Conservation (phyloP, 2,329 filamentous ascomycete species). For the Arthrobotrys entomopaga region DNA sequence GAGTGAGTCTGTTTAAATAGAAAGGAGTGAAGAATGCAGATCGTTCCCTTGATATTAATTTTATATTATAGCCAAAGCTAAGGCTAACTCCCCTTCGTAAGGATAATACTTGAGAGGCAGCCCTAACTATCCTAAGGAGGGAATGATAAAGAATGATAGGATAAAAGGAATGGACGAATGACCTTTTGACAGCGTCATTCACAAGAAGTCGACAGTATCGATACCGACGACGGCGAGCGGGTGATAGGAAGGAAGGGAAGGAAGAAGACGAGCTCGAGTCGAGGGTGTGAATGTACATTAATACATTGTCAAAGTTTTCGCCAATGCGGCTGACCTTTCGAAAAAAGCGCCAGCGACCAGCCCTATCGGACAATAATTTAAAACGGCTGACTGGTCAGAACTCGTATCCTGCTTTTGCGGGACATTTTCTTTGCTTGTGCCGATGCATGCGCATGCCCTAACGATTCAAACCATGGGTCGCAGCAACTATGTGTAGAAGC, state of each 20-base stretch:
- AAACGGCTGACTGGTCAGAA: background rate
- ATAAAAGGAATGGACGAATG: slow-evolving; percentile 53
- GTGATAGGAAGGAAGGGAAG: slow-evolving; percentile 21
- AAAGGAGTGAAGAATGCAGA: slow-evolving; percentile 21
- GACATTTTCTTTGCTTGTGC: too few species aligned
- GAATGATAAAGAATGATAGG: slow-evolving; percentile 28
- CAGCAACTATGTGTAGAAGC: background rate
- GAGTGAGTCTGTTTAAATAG: slow-evolving; percentile 13
- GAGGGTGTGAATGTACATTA: slow-evolving; percentile 9
- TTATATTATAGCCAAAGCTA: background rate
- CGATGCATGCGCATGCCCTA: background rate
- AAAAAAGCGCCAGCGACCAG: slow-evolving; percentile 14
- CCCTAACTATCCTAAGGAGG: background rate
- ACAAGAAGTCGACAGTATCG: slow-evolving; percentile 27
- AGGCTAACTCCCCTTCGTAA: background rate
- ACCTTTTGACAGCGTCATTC: slow-evolving; percentile 45
- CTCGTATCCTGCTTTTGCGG: background rate
- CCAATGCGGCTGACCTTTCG: slow-evolving; percentile 25
- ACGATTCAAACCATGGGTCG: background rate
- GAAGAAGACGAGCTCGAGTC: slow-evolving; percentile 27
- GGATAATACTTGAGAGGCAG: slow-evolving; percentile 9
- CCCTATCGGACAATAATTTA: slow-evolving; percentile 39
- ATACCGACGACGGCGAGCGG: slow-evolving; percentile 33
- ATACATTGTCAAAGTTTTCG: slow-evolving; percentile 15
- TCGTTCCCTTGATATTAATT: slow-evolving; percentile 20